Evolutionary conservation across 2,329 filamentous ascomycete genomes (phyloP), one percentile per base, ranked within the genome.

Genomic region (Arthrobotrys conoides): DNA sequence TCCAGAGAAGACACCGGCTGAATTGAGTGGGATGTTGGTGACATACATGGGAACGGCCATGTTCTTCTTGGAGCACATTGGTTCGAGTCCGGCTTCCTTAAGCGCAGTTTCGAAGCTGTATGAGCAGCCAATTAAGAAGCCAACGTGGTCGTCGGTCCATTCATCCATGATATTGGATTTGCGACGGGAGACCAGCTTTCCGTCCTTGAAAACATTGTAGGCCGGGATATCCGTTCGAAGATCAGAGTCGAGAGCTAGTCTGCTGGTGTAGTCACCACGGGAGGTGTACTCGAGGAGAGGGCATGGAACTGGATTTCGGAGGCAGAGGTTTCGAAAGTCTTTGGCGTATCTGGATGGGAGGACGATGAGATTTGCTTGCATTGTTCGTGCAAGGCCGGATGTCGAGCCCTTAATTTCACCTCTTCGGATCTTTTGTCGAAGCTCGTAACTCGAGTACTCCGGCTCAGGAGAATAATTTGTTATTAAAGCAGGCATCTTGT

Each of bases 21-120:
- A 87, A 41, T 86, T 86, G 0, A 91, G 84, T 0, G 88, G 87
- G 1, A 90, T 84, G 3, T 82, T 87, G 0, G 89, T 90, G 16
- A 87, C 85, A 81, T 90, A 92, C 88, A 91, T 91, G 12, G 89
- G 84, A 1, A 90, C 88, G 75, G 88, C 89, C 51, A 79, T 36
- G 36, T 69, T 77, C 33, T 87, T 85, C 46, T 83, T 82, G 18
- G 86, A 84, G 1, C 83, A 72, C 3, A 86, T 83, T 0, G 89
- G 87, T 5, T 84, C 80, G 5, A 91, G 83, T 0, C 87, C 88
- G 0, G 87, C 87, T 0, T 82, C 83, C 0, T 83, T 81, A 22
- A 91, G 86, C 2, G 89, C 89, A 1, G 85, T 83, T 82, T 91
- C 90, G 82, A 91, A 91, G 80, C 87, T 89, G 85, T 88, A 91